Evolutionary conservation across 2,329 filamentous ascomycete species (phyloP).

Genomic region (Mariannaea elegans): DNA sequence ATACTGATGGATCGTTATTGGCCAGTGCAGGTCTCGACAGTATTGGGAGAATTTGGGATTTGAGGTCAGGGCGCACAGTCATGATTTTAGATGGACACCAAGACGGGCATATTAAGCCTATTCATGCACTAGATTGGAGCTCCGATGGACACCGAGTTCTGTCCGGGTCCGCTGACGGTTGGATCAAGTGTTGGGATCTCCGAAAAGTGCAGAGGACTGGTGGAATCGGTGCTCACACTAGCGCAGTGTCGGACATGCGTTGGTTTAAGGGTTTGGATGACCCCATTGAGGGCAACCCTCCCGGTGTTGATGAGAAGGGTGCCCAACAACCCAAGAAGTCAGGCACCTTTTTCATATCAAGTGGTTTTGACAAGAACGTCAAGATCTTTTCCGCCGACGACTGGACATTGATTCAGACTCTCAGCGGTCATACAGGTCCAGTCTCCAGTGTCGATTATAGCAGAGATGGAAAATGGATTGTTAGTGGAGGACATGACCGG

Average conservation of each 20-base stretch:
- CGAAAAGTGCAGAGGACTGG: conserved; percentile 86
- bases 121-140: conserved; percentile 93
- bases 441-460: conserved; percentile 92
- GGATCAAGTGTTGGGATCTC: conserved; percentile 98
- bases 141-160: conserved; percentile 90
- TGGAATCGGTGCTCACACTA: conserved; percentile 89
- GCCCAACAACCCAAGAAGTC: conserved; percentile 79
- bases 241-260: conserved; percentile 88
- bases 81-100: conserved; percentile 94
- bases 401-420: conserved; percentile 87
- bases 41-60: conserved; percentile 94
- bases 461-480: conserved; percentile 87
- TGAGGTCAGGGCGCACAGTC: conserved; percentile 89
- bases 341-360: conserved; percentile 89
- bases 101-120: conserved; percentile 84
- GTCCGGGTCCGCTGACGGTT: conserved; percentile 92
- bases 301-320: conserved; percentile 72
- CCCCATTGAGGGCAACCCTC: conserved; percentile 67
- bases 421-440: conserved; percentile 91
- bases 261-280: conserved; percentile 94
- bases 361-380: conserved; percentile 93
- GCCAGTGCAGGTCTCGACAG: conserved; percentile 95
- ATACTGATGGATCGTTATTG: conserved; percentile 87
- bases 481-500: conserved; percentile 91
- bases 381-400: conserved; percentile 97